These are phyloP conservation scores for Lodderomyces orthopsilosis DNA, from an alignment of 1,139 yeast species.

Conservation along the genomic window DNA sequence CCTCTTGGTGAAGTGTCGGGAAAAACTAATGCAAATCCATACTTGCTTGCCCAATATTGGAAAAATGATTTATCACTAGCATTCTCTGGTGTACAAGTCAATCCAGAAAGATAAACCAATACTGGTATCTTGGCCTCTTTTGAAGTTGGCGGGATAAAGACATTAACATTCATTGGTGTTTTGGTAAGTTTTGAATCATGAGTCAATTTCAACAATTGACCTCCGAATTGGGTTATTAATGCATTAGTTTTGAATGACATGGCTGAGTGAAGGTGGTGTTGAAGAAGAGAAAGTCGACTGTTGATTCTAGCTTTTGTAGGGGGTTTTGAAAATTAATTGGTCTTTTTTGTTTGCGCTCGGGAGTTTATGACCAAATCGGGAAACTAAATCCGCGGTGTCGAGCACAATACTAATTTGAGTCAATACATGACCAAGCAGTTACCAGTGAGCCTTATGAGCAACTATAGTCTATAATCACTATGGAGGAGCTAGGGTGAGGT, in stretches of 20 bases:
- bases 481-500: too few species aligned
- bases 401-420: too few species aligned
- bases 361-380: constrained; percentile 2
- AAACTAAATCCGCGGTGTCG: neutral
- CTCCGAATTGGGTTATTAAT: constrained; percentile 69
- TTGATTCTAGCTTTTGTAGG: neutral
- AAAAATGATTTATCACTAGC: constrained; percentile 94
- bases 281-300: constrained; percentile 1
- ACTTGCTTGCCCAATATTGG: constrained; percentile 75
- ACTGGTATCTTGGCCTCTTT: constrained; percentile 56
- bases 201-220: constrained; percentile 68
- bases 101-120: constrained; percentile 77
- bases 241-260: constrained; percentile 56
- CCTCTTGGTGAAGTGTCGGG: constrained; percentile 98
- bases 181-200: constrained; percentile 68
- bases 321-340: neutral
- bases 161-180: constrained; percentile 78
- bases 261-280: neutral
- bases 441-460: too few species aligned
- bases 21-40: constrained; percentile 83
- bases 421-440: too few species aligned
- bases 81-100: constrained; percentile 91
- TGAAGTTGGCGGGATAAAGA: constrained; percentile 68
- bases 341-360: neutral
- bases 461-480: too few species aligned